These are phyloP conservation scores for Talaromyces amestolkiae DNA, from an alignment of 2,329 filamentous ascomycete genomes.

Conservation along the genomic window DNA sequence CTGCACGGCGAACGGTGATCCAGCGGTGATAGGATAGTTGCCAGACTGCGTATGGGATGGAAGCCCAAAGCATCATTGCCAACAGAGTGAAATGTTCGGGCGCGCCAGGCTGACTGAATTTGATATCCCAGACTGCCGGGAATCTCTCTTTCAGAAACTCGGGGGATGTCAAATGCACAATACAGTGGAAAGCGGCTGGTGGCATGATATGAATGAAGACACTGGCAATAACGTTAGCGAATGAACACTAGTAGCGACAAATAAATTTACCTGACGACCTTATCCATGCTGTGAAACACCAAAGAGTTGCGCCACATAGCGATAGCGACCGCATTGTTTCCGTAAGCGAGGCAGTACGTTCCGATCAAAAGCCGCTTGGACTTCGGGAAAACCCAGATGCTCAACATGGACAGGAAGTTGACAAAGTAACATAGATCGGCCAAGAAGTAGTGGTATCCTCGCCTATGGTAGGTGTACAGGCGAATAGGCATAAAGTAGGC, in stretches of 20 bases:
- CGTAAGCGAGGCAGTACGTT: conserved; percentile 87
- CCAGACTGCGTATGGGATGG: conserved; percentile 89
- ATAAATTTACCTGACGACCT: conserved; percentile 71
- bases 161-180: conserved; percentile 75
- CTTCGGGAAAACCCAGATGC: conserved; percentile 83
- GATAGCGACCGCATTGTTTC: conserved; percentile 96
- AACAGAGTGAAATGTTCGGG: conserved; percentile 74
- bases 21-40: conserved; percentile 90
- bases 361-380: conserved; percentile 91
- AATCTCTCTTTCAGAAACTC: conserved; percentile 68
- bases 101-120: conserved; percentile 64
- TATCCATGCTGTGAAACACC: conserved; percentile 98
- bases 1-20: conserved; percentile 89
- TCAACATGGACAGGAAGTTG: conserved; percentile 78
- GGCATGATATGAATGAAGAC: conserved; percentile 99
- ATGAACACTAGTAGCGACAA: neutral
- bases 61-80: conserved; percentile 93
- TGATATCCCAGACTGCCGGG: conserved; percentile 82
- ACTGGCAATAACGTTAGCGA: conserved; percentile 37
- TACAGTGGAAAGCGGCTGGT: conserved; percentile 84
- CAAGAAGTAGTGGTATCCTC: conserved; percentile 94
- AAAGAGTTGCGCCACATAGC: conserved; percentile 99
- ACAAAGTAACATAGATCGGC: conserved; percentile 98
- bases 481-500: conserved; percentile 97
- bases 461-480: conserved; percentile 83